Evolutionary conservation across 257 asterid genomes (phyloP).

Genomic region (Schizonepeta tenuifolia): DNA sequence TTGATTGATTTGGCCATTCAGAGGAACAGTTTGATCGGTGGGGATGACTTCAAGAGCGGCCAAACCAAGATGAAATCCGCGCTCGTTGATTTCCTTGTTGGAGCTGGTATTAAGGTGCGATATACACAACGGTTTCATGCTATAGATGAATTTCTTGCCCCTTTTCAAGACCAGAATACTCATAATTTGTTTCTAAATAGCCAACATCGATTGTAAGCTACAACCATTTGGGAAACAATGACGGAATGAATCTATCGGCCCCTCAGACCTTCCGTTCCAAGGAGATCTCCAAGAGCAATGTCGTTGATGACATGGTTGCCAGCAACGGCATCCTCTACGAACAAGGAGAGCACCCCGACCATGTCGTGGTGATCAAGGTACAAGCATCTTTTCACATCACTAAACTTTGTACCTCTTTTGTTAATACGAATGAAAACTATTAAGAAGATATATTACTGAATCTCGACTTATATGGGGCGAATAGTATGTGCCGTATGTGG

Average conservation of each 20-base stretch:
- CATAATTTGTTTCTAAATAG: slow-evolving; percentile 29
- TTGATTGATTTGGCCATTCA: slow-evolving; percentile 84
- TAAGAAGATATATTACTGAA: neutral
- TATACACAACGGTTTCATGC: no score
- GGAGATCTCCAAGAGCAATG: slow-evolving; percentile 97
- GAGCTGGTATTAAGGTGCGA: slow-evolving; percentile 94
- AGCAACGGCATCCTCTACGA: slow-evolving; percentile 91
- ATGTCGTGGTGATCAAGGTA: slow-evolving; percentile 97
- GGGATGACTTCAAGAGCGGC: slow-evolving; percentile 98
- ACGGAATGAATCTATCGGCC: slow-evolving; percentile 97
- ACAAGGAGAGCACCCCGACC: slow-evolving; percentile 98
- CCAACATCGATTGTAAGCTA: slow-evolving; percentile 99
- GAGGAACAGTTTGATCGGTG: slow-evolving; percentile 87
- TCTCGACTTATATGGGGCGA: no score
- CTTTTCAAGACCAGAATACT: neutral
- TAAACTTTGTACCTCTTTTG: no score
- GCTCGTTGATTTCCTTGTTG: slow-evolving; percentile 96
- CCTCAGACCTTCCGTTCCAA: slow-evolving; percentile 98
- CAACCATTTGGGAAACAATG: slow-evolving; percentile 97
- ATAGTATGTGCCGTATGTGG: slow-evolving; percentile 95
- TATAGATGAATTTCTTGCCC: no score
- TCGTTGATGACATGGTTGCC: slow-evolving; percentile 98
- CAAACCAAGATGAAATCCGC: slow-evolving; percentile 98
- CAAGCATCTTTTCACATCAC: neutral
- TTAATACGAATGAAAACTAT: no score